Evolutionary conservation across 768 basidiomycete species (phyloP), one percentile per base, ranked within the genome.

Genomic region (Lentinula lateritia): DNA sequence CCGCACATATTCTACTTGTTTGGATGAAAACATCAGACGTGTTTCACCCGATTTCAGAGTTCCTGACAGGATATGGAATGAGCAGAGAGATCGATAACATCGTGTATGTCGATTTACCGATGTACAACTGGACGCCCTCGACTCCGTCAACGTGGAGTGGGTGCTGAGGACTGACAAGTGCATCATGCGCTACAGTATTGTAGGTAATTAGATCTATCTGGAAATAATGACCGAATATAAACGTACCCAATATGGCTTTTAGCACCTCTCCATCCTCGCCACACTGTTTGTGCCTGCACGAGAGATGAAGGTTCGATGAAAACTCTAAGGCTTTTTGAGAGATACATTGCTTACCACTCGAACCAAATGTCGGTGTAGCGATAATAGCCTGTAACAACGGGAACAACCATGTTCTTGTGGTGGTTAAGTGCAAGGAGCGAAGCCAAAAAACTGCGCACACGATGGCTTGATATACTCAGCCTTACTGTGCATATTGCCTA

Each of bases 301-400:
- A 18, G n/a, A 62, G n/a, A 62, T 53, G 55, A 63, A 46, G 57
- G 13, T 18, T 35, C 45, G 53, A 53, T 42, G 20, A 43, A 48
- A 39, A 16, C 61, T 35, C 61, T 38, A 32, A 36, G 16, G 9
- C 20, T 23, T 36, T 45, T 58, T 65, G 43, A 3, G 28, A 5
- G 7, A 53, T 7, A 18, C 35, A 41, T 18, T 20, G 3, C 35
- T 54, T 66, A 88, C 91, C 88, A 92, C 70, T 92, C 87, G 61
- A 86, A 93, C 82, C 85, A 88, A 57, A 94, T 87, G 72, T 95
- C 92, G 0, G 91, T 91, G 70, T 89, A 93, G 57, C 93, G 78
- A 70, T 56, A 56, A 28, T 43, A 56, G 4, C 55, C 55, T 42
- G 38, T 56, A 10, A 56, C 55, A 52, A 36, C 35, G 15, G 50